Evolutionary conservation across 192 early-diverging fungal species (phyloP), one percentile per base, ranked within the genome.

Genomic region (Dissophora ornata): DNA sequence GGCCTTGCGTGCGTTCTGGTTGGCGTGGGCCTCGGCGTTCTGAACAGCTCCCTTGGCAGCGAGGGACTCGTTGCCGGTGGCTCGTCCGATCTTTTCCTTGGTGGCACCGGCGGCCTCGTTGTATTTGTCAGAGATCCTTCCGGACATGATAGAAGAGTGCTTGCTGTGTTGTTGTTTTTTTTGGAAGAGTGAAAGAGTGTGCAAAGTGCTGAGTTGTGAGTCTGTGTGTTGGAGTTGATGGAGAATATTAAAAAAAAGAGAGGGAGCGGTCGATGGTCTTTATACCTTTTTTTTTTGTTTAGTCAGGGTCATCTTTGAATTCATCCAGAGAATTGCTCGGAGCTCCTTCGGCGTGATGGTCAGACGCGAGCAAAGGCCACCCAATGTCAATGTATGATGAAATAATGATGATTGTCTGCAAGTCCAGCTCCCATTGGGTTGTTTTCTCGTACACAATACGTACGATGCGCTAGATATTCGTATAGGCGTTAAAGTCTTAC

Each of bases 41-140:
- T 75, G 49, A 24, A 49, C 57, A 11, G 62, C 71, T 18, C 71
- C 71, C 12, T 19, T 7, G 18, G 36, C 63, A 3, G 63, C 71
- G 8, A 75, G 3, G 33, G 5, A 18, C 42, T 66, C 33, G 71
- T 56, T 75, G 50, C 47, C 46, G 29, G 45, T 47, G 48, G 50
- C 44, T 21, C 45, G 38, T 13, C 71, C 71, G 49, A 75, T 12
- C 32, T 33, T 55, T 42, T 75, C 57, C 71, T 75, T 75, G 71
- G 63, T 44, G 49, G 29, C 44, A 33, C 71, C 71, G 57, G 61
- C 41, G 45, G 57, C 25, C 41, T 55, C 38, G 62, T 75, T 59
- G 57, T 33, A 29, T 19, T 56, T 67, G 63, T 56, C 63, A 29
- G 70, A 44, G 24, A 74, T 57, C 41, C 51, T 74, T 38, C 24